Conservation (phyloP, 495 filamentous ascomycete genomes). For the Cercophora scortea region DNA sequence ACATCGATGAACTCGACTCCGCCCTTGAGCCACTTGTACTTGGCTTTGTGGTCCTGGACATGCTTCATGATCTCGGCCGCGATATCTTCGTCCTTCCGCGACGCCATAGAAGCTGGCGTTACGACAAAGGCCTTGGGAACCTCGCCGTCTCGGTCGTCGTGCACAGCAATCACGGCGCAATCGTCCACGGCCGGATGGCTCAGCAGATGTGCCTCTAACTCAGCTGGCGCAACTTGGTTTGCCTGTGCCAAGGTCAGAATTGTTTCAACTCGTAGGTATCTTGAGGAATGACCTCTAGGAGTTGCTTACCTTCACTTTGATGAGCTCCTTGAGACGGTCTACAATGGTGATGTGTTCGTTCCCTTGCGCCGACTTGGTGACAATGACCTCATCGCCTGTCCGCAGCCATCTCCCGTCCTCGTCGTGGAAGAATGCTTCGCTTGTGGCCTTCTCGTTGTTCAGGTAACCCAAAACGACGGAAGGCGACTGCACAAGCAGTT, state of each 20-base stretch:
- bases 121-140: constrained; percentile 84
- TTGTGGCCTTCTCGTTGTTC: constrained; percentile 74
- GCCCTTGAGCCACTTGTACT: constrained; percentile 85
- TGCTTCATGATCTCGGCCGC: constrained; percentile 61
- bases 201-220: constrained; percentile 83
- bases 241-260: constrained; percentile 42
- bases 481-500: constrained; percentile 69
- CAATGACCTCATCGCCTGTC: constrained; percentile 78
- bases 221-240: constrained; percentile 84
- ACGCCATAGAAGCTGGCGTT: constrained; percentile 54
- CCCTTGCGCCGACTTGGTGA: constrained; percentile 53
- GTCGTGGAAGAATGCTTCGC: constrained; percentile 70
- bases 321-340: constrained; percentile 87
- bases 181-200: constrained; percentile 75
- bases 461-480: constrained; percentile 77
- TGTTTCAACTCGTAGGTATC: not conserved
- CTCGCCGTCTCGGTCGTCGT: constrained; percentile 68
- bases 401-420: constrained; percentile 68
- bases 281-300: not conserved
- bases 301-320: constrained; percentile 75
- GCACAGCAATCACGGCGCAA: constrained; percentile 75
- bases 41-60: constrained; percentile 75
- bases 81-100: constrained; percentile 44
- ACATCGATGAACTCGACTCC: constrained; percentile 68
- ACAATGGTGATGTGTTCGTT: constrained; percentile 78